Percentiles rank a stretch among this genome's conserved stretches.
Conservation (phyloP, 306 rosid species). For the Cercis canadensis region DNA sequence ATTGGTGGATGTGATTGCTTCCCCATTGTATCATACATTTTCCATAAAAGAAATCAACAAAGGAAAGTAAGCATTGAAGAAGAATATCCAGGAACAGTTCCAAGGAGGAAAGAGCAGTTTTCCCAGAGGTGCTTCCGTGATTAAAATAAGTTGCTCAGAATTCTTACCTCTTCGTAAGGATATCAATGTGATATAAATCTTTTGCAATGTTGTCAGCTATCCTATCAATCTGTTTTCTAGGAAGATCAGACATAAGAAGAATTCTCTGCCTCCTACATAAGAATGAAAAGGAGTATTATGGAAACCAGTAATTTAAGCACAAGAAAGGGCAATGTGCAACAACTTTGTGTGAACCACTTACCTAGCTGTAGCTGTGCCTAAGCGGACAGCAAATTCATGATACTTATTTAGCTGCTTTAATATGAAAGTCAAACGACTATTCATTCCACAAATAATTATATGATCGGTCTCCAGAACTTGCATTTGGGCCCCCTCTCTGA, state of each 20-base stretch:
- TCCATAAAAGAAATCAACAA: slow-evolving; percentile 13
- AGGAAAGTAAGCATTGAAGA: slow-evolving; percentile 10
- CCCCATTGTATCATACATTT: background rate
- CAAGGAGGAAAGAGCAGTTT: background rate
- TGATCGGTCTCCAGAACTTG: slow-evolving; percentile 96
- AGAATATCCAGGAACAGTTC: slow-evolving; percentile 14
- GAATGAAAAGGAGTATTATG: slow-evolving; percentile 37
- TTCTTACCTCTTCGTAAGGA: slow-evolving; percentile 87
- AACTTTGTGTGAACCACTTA: slow-evolving; percentile 50
- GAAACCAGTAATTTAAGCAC: slow-evolving; percentile 41
- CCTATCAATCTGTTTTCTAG: slow-evolving; percentile 92
- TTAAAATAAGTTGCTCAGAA: slow-evolving; percentile 39
- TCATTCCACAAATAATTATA: slow-evolving; percentile 93
- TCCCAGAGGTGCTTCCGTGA: background rate
- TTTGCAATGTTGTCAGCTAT: slow-evolving; percentile 73
- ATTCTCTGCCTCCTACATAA: slow-evolving; percentile 85
- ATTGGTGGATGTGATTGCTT: slow-evolving; percentile 6
- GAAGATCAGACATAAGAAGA: slow-evolving; percentile 96
- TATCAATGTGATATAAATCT: slow-evolving; percentile 84
- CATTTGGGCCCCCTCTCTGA: slow-evolving; percentile 94
- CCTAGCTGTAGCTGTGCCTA: slow-evolving; percentile 98
- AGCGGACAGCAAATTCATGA: slow-evolving; percentile 85
- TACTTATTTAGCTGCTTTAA: slow-evolving; percentile 84
- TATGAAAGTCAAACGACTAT: slow-evolving; percentile 83
- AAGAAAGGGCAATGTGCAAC: slow-evolving; percentile 36